These are phyloP conservation scores for Prunus kanzakura DNA, from an alignment of 306 rosid species.

Conservation along the genomic window DNA sequence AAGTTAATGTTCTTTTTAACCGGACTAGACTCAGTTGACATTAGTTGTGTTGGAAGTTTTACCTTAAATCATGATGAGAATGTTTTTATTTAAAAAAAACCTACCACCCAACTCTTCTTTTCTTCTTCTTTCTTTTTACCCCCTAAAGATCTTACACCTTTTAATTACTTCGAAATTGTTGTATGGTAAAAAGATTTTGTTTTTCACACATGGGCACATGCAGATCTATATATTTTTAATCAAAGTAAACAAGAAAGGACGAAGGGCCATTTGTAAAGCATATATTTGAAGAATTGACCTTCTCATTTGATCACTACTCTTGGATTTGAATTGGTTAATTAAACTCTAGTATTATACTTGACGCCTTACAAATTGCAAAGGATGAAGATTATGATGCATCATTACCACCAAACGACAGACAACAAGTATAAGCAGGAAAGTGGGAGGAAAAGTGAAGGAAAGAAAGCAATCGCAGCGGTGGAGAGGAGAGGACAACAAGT, in stretches of 20 bases:
- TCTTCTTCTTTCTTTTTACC: not conserved
- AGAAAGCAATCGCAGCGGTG: not conserved
- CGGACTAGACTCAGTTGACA: too few relatives aligned
- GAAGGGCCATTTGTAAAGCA: constrained; percentile 16
- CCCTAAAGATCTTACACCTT: not conserved
- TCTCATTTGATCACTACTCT: constrained; percentile 10
- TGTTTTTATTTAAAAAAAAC: too few relatives aligned
- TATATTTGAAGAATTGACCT: constrained; percentile 8
- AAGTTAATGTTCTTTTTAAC: accelerated
- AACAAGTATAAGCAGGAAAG: not conserved
- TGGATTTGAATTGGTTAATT: not conserved
- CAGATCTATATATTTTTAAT: too few relatives aligned
- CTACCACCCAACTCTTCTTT: too few relatives aligned
- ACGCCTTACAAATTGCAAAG: not conserved
- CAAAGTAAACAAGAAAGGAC: not conserved
- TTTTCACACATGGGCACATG: not conserved
- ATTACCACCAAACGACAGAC: not conserved
- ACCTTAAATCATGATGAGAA: not conserved
- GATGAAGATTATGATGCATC: not conserved
- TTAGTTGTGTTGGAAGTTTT: too few relatives aligned
- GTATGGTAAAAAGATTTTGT: not conserved
- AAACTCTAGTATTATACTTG: not conserved
- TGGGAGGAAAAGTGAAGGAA: not conserved
- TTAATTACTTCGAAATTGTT: not conserved
- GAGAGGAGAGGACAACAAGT: not conserved